Evolutionary conservation across 148 eudicot species (phyloP).

Genomic region (Spergularia marina): DNA sequence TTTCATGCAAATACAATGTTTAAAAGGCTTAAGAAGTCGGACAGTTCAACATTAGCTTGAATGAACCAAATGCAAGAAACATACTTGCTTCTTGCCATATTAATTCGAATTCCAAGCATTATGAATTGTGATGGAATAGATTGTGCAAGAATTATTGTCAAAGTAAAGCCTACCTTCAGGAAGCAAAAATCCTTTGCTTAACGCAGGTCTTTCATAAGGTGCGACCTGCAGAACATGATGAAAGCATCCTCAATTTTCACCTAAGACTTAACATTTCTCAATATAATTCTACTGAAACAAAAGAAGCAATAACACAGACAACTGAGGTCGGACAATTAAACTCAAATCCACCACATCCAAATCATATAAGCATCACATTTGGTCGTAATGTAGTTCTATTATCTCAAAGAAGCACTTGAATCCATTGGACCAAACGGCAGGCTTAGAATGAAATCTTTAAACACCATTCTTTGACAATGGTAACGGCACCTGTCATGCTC

Average conservation of each 20-base stretch:
- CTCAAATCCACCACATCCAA: background rate
- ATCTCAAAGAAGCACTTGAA: background rate
- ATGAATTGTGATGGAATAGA: background rate
- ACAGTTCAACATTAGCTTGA: background rate
- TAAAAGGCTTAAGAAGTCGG: constrained; percentile 1
- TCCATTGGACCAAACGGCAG: background rate
- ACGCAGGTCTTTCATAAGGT: constrained; percentile 98
- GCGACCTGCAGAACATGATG: constrained; percentile 55
- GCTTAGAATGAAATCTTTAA: background rate
- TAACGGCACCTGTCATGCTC: background rate
- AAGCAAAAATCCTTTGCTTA: constrained; percentile 96
- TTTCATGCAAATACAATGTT: background rate
- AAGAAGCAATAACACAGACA: background rate
- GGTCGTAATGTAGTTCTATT: background rate
- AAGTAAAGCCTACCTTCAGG: constrained; percentile 71
- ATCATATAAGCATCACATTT: background rate
- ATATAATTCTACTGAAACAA: background rate
- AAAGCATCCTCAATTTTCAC: background rate
- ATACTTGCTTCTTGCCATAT: background rate
- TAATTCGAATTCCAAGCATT: background rate
- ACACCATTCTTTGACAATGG: background rate
- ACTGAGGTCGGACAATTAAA: background rate
- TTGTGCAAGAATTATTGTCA: background rate
- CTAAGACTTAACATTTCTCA: background rate
- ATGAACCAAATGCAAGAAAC: background rate